A percentile compares a stretch with the other conserved stretches of the same genome.
Conservation (phyloP, 2,329 filamentous ascomycete species). For the Dothiorella sarmentorum region DNA sequence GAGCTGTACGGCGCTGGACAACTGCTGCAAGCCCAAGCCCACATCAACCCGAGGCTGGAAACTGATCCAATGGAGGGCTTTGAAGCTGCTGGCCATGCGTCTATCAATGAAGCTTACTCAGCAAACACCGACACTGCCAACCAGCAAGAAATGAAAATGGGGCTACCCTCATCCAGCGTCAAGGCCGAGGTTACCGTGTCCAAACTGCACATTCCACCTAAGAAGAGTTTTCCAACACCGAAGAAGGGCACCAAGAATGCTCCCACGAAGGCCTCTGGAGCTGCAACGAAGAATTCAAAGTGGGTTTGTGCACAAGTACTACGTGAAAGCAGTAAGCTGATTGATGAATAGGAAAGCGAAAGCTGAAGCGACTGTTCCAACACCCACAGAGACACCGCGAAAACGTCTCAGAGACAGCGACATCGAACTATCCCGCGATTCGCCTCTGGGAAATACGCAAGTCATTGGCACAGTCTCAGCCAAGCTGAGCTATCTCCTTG, state of each 20-base stretch:
- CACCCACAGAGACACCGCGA: not conserved
- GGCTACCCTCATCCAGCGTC: constrained; percentile 41
- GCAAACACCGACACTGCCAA: constrained; percentile 23
- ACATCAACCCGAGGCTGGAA: constrained; percentile 41
- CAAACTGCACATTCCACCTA: not conserved
- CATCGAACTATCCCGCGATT: constrained; percentile 38
- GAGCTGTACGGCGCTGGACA: constrained; percentile 58
- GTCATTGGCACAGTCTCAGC: constrained; percentile 79
- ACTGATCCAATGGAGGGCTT: constrained; percentile 27
- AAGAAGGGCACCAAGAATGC: not conserved
- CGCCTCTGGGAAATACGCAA: constrained; percentile 56
- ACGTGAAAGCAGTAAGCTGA: not conserved
- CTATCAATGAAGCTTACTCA: constrained; percentile 20
- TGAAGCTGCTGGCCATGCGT: constrained; percentile 20
- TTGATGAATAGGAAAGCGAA: not conserved
- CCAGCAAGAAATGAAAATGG: constrained; percentile 28
- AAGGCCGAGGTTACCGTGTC: constrained; percentile 8
- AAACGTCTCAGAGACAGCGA: constrained; percentile 26
- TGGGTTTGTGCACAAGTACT: not conserved
- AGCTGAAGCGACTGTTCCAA: not conserved
- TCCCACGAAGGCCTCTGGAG: not conserved
- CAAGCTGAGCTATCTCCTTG: constrained; percentile 82
- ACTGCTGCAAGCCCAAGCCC: constrained; percentile 53
- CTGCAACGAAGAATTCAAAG: not conserved
- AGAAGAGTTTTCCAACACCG: not conserved